A percentile compares a stretch with the other conserved stretches of the same genome.
Evolutionary conservation across 495 filamentous ascomycete species (phyloP).

Genomic region (Xylaria intraflava): DNA sequence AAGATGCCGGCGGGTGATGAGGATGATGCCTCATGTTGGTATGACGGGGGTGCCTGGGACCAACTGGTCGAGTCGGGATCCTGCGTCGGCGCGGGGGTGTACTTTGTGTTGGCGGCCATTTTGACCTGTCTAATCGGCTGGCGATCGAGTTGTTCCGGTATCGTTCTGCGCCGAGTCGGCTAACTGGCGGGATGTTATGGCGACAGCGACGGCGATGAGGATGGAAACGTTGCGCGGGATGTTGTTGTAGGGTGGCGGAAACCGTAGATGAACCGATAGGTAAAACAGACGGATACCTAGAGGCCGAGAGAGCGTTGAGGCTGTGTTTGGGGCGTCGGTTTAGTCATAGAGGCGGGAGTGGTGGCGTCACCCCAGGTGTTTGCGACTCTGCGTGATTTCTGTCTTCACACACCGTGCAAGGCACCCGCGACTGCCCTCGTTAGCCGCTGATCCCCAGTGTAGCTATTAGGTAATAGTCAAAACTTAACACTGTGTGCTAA

Average conservation of each 20-base stretch:
- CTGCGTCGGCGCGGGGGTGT: constrained; percentile 63
- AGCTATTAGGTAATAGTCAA: too few species aligned
- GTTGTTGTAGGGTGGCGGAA: constrained; percentile 1
- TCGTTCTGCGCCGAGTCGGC: neutral
- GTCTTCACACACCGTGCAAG: neutral
- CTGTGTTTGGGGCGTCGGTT: constrained; percentile 1
- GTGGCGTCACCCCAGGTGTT: constrained; percentile 7
- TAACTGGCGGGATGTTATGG: neutral
- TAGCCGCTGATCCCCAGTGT: too few species aligned
- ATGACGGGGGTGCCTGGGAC: constrained; percentile 79
- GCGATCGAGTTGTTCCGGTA: neutral
- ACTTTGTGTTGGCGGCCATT: constrained; percentile 66
- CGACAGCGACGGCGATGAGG: neutral
- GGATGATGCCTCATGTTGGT: constrained; percentile 46
- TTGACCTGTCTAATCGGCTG: neutral
- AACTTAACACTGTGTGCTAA: too few species aligned
- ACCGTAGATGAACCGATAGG: neutral
- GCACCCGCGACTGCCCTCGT: neutral
- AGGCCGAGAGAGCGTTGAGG: constrained; percentile 1
- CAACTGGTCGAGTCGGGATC: constrained; percentile 63
- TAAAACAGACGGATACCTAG: neutral
- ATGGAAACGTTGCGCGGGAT: constrained; percentile 1
- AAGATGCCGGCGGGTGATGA: constrained; percentile 36
- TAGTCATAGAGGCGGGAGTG: neutral
- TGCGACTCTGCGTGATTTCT: neutral